Conservation (phyloP, 2,329 filamentous ascomycete species). For the Dothistroma septosporum region DNA sequence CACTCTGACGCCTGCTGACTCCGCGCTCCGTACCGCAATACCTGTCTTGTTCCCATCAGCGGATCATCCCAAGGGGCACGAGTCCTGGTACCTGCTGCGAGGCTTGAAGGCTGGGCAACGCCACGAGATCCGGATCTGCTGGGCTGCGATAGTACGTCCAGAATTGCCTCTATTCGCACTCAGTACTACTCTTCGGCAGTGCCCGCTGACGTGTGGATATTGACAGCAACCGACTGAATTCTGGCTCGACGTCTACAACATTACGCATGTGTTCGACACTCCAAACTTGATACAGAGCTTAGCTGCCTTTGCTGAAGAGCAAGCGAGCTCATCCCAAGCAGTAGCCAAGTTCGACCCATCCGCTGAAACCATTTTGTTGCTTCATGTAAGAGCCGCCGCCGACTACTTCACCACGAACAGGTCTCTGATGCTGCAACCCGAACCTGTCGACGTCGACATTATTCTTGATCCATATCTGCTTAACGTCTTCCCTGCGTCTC, state of each 20-base stretch:
- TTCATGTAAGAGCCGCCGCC: slow-evolving; percentile 71
- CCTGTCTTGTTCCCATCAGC: slow-evolving; percentile 63
- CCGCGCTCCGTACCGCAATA: slow-evolving; percentile 59
- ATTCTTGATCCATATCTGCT: slow-evolving; percentile 81
- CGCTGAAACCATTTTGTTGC: slow-evolving; percentile 50
- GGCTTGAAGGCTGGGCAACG: slow-evolving; percentile 65
- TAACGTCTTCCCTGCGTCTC: slow-evolving; percentile 73
- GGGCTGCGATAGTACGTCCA: slow-evolving; percentile 79
- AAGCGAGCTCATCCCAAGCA: not conserved
- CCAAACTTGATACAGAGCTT: slow-evolving; percentile 31
- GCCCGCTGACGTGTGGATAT: slow-evolving; percentile 7
- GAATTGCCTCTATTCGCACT: not conserved
- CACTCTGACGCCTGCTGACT: slow-evolving; percentile 51
- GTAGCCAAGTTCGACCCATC: not conserved
- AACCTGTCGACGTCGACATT: slow-evolving; percentile 70
- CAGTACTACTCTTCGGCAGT: not conserved
- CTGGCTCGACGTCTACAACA: slow-evolving; percentile 60
- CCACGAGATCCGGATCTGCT: slow-evolving; percentile 91
- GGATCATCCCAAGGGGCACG: slow-evolving; percentile 51
- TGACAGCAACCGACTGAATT: slow-evolving; percentile 81
- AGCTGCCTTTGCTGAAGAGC: slow-evolving; percentile 27
- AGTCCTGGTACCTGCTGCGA: slow-evolving; percentile 76
- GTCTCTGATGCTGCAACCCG: slow-evolving; percentile 69
- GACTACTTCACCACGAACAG: slow-evolving; percentile 77
- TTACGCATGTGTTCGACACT: slow-evolving; percentile 54